phyloP scores from a whole-genome alignment of 371 early-diverging fungal species.

The Dinochytrium kinnereticum region DNA sequence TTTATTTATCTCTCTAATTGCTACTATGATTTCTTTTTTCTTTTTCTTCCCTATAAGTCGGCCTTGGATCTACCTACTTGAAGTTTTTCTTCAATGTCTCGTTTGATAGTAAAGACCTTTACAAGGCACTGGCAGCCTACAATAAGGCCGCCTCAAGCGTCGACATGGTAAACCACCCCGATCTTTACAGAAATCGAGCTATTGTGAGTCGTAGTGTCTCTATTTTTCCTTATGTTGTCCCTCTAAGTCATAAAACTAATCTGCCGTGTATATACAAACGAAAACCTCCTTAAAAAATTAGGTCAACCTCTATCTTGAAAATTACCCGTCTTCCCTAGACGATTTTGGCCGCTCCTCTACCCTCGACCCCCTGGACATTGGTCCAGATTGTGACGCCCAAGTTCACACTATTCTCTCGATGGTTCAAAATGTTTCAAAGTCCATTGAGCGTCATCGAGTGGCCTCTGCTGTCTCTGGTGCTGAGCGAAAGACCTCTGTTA shows the following conservation, averaged over 20 bases:
- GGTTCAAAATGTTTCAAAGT: too few species aligned
- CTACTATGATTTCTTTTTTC: not conserved
- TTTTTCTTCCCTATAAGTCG: slow-evolving; percentile 1
- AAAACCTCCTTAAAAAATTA: not conserved
- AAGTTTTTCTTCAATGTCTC: slow-evolving; percentile 16
- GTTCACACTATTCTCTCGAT: not conserved
- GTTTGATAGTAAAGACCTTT: slow-evolving; percentile 11
- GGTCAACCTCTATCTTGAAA: slow-evolving; percentile 24
- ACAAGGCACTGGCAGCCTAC: slow-evolving; percentile 13
- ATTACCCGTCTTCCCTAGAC: slow-evolving; percentile 6
- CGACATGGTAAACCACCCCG: slow-evolving; percentile 15
- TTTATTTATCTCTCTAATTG: too few species aligned
- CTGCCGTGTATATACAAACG: not conserved
- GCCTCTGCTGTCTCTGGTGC: too few species aligned
- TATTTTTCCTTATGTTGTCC: not conserved
- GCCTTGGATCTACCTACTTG: slow-evolving; percentile 14
- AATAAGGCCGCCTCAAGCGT: slow-evolving; percentile 16
- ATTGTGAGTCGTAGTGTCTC: not conserved
- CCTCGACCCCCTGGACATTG: slow-evolving; percentile 25
- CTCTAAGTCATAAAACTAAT: too few species aligned
- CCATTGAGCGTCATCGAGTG: too few species aligned
- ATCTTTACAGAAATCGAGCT: slow-evolving; percentile 32
- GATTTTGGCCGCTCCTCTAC: slow-evolving; percentile 20
- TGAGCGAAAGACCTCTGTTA: too few species aligned
- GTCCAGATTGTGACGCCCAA: slow-evolving; percentile 1